A percentile compares a stretch with the other conserved stretches of the same genome.
Evolutionary conservation across 495 filamentous ascomycete genomes (phyloP).

Genomic region (Amorphotheca resinae): DNA sequence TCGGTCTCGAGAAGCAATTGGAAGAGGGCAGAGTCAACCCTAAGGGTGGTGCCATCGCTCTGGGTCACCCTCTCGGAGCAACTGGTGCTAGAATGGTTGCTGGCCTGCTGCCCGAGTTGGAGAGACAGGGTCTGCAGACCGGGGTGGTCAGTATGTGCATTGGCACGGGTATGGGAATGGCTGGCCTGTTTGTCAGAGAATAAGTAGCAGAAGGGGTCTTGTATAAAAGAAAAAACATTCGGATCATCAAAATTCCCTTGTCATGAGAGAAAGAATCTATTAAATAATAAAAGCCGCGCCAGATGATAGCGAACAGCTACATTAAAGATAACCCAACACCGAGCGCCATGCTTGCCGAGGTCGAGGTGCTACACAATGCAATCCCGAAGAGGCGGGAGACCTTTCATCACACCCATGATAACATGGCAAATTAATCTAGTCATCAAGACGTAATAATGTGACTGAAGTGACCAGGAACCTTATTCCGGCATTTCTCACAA

Average conservation of each 20-base stretch:
- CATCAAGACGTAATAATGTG: conserved; percentile 48
- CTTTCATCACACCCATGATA: no score
- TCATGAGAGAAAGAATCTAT: no score
- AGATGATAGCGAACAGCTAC: background rate
- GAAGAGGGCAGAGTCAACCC: conserved; percentile 66
- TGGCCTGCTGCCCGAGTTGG: conserved; percentile 58
- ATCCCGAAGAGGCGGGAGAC: no score
- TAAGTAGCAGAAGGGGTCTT: conserved; percentile 24
- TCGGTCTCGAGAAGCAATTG: conserved; percentile 51
- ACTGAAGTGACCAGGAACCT: conserved; percentile 77
- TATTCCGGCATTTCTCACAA: conserved; percentile 72
- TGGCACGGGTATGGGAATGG: conserved; percentile 89
- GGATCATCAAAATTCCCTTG: no score
- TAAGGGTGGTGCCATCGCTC: conserved; percentile 84
- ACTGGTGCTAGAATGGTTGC: conserved; percentile 76
- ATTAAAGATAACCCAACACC: background rate
- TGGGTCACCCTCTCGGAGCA: conserved; percentile 87
- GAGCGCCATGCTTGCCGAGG: conserved; percentile 4
- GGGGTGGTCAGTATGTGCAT: conserved; percentile 82
- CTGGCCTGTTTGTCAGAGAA: conserved; percentile 72
- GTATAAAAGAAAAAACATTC: conserved; percentile 4
- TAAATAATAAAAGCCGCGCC: no score
- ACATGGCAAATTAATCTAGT: no score
- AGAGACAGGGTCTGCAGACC: conserved; percentile 49
- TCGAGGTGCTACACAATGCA: no score